Evolutionary conservation across 1,284 basidiomycete genomes (phyloP).

Genomic region (Sanguinoderma infundibulare): DNA sequence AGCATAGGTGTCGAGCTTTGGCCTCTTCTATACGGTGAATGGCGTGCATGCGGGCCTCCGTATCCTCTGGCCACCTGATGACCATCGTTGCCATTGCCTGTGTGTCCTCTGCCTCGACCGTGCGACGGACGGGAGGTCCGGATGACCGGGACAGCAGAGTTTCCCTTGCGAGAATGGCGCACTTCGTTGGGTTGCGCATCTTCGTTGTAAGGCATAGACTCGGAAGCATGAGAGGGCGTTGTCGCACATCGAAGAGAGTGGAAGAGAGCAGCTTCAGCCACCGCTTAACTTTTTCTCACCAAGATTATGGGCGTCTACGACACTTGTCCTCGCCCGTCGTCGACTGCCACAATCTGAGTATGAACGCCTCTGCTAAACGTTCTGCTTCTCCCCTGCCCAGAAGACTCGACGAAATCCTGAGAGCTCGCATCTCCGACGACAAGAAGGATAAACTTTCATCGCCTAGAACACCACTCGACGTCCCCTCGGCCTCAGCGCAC

Average conservation of each 20-base stretch:
- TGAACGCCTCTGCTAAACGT: slow-evolving; percentile 18
- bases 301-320: neutral
- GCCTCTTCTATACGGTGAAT: neutral
- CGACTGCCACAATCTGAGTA: slow-evolving; percentile 1
- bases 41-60: neutral
- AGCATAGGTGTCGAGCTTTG: neutral
- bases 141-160: slow-evolving; percentile 37
- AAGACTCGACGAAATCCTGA: slow-evolving; percentile 11
- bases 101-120: slow-evolving; percentile 8
- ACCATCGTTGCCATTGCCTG: neutral
- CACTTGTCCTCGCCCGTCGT: neutral
- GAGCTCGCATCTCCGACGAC: neutral
- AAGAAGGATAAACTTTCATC: slow-evolving; percentile 4
- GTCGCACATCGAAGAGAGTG: neutral
- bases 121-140: slow-evolving; percentile 18
- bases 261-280: neutral
- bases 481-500: neutral
- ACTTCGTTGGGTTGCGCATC: slow-evolving; percentile 50
- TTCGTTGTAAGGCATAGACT: slow-evolving; percentile 35
- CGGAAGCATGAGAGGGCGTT: neutral
- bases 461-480: neutral
- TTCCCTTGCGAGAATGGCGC: slow-evolving; percentile 42
- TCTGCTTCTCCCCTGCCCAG: slow-evolving; percentile 19
- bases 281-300: neutral
- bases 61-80: neutral